Percentiles rank a stretch among this genome's conserved stretches.
Conservation (phyloP, 768 basidiomycete genomes). For the Boletus eberwhitei region DNA sequence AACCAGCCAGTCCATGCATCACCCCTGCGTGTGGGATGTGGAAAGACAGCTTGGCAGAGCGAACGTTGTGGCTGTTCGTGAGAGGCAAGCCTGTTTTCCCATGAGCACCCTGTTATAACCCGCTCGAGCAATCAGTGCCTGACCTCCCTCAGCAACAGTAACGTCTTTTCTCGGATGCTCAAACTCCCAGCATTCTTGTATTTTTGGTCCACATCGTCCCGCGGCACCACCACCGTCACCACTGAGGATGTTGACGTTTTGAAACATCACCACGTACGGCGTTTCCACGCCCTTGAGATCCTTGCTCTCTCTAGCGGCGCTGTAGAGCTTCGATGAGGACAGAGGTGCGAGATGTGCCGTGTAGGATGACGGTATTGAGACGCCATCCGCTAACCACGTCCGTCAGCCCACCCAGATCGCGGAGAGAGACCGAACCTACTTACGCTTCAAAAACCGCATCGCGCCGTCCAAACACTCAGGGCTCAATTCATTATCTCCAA, state of each 20-base stretch:
- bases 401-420: constrained; percentile 11
- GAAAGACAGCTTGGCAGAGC: constrained; percentile 82
- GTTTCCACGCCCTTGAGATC: constrained; percentile 81
- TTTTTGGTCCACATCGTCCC: constrained; percentile 71
- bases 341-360: constrained; percentile 92
- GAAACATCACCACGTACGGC: constrained; percentile 98
- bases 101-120: constrained; percentile 7
- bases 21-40: constrained; percentile 93
- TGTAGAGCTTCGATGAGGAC: constrained; percentile 89
- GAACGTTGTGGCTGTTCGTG: constrained; percentile 95
- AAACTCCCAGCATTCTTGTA: constrained; percentile 98
- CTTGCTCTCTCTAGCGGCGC: constrained; percentile 68
- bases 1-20: constrained; percentile 92
- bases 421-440: constrained; percentile 1
- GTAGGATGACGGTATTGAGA: constrained; percentile 96
- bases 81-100: constrained; percentile 66
- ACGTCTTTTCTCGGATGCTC: constrained; percentile 87
- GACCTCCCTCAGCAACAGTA: constrained; percentile 70
- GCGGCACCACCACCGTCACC: constrained; percentile 61
- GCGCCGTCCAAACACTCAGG: constrained; percentile 98
- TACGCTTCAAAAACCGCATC: constrained; percentile 88
- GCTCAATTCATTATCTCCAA: constrained; percentile 97
- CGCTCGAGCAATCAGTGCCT: constrained; percentile 7
- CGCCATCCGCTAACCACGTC: constrained; percentile 66
- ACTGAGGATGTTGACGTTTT: constrained; percentile 86